Conservation (phyloP, 257 asterid genomes). For the Prunella vulgaris region DNA sequence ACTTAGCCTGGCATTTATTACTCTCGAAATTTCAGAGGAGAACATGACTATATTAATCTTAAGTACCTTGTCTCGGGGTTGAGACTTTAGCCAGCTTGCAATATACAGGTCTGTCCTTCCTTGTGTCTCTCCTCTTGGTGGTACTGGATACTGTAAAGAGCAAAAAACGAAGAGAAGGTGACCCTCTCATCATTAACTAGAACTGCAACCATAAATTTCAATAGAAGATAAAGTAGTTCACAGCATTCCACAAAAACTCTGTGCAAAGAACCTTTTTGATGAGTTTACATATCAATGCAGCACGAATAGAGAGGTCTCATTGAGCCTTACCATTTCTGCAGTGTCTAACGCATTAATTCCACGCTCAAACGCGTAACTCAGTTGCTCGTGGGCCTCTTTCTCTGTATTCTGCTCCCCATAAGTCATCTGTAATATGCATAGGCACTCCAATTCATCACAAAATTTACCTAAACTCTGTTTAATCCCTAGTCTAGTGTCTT, state of each 20-base stretch:
- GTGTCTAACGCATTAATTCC: conserved; percentile 83
- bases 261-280: background rate
- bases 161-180: background rate
- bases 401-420: conserved; percentile 92
- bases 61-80: conserved; percentile 80
- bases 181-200: background rate
- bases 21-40: background rate
- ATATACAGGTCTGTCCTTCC: conserved; percentile 73
- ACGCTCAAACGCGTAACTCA: conserved; percentile 66
- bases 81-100: conserved; percentile 77
- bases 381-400: conserved; percentile 88
- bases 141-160: conserved; percentile 60
- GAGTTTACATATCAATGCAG: background rate
- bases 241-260: background rate
- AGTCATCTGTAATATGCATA: conserved; percentile 61
- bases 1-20: background rate
- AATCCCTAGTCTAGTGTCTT: background rate
- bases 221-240: background rate
- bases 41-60: background rate
- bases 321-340: conserved; percentile 57
- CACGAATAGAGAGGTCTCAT: background rate
- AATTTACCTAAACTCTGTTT: background rate
- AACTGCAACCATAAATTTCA: background rate
- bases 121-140: conserved; percentile 63
- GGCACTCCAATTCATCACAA: conserved; percentile 6